These are phyloP conservation scores for Heracleum sosnowskyi DNA, from an alignment of 129 eudicot species.

Conservation along the genomic window DNA sequence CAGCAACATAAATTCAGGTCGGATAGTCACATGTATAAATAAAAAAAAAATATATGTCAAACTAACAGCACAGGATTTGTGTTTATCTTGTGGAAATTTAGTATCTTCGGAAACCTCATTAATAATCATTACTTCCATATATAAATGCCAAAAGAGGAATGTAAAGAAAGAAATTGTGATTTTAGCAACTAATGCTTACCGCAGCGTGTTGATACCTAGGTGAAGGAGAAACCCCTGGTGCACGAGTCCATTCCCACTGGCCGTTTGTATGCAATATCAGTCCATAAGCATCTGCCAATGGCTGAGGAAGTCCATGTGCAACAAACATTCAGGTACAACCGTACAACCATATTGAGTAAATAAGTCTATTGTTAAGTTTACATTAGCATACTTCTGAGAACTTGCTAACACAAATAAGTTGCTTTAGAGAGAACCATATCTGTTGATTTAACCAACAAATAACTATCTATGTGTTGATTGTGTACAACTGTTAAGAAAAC, in stretches of 20 bases:
- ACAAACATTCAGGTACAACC: constrained; percentile 2
- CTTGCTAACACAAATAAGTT: not conserved
- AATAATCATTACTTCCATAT: not conserved
- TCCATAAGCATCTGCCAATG: constrained; percentile 94
- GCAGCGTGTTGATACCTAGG: constrained; percentile 96
- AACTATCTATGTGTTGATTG: not conserved
- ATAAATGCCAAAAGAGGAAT: not conserved
- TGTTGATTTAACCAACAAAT: not conserved
- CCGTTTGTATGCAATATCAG: constrained; percentile 96
- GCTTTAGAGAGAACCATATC: too few relatives aligned
- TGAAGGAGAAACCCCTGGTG: constrained; percentile 94
- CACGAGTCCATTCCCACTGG: constrained; percentile 99
- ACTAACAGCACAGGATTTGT: not conserved
- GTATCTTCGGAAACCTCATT: not conserved
- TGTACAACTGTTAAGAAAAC: too few relatives aligned
- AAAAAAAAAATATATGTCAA: not conserved
- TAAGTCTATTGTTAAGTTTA: not conserved
- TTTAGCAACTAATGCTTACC: constrained; percentile 36
- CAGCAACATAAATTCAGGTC: constrained; percentile 9
- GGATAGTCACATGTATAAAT: not conserved
- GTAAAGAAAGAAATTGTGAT: not conserved
- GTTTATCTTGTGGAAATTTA: not conserved
- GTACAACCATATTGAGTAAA: not conserved
- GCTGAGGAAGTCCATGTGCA: constrained; percentile 43
- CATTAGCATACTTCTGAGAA: not conserved